These are phyloP conservation scores for Alternaria sp. DNA, from an alignment of 2,329 filamentous ascomycete genomes.

Conservation along the genomic window DNA sequence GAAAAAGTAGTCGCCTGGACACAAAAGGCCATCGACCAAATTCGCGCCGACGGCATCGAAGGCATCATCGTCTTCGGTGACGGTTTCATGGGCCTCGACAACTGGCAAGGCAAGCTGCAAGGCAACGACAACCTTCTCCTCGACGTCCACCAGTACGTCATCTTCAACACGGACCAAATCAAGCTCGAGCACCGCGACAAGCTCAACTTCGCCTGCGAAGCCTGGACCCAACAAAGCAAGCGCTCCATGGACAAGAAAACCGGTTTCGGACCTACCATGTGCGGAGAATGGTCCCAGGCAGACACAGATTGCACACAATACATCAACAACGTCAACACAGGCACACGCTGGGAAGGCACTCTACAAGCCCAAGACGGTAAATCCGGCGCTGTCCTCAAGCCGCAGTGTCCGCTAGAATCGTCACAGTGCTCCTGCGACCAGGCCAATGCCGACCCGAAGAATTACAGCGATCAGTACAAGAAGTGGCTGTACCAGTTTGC, in stretches of 20 bases:
- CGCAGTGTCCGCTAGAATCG: slow-evolving; percentile 72
- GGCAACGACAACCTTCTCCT: slow-evolving; percentile 76
- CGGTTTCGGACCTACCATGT: slow-evolving; percentile 91
- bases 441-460: slow-evolving; percentile 74
- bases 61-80: slow-evolving; percentile 86
- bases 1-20: slow-evolving; percentile 81
- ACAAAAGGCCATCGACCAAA: slow-evolving; percentile 70
- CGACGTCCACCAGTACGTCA: slow-evolving; percentile 98
- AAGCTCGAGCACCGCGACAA: slow-evolving; percentile 81
- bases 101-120: slow-evolving; percentile 87
- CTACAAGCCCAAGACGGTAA: slow-evolving; percentile 68
- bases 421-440: slow-evolving; percentile 72
- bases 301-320: slow-evolving; percentile 91
- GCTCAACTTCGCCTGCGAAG: slow-evolving; percentile 83
- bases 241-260: slow-evolving; percentile 73
- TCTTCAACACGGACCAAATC: slow-evolving; percentile 92
- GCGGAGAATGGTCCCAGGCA: slow-evolving; percentile 96
- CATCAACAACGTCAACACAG: slow-evolving; percentile 88
- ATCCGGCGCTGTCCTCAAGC: slow-evolving; percentile 67
- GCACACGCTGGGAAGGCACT: slow-evolving; percentile 91
- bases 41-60: slow-evolving; percentile 77
- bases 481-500: slow-evolving; percentile 87
- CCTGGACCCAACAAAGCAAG: slow-evolving; percentile 81
- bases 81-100: slow-evolving; percentile 87
- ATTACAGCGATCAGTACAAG: slow-evolving; percentile 79